Evolutionary conservation across 352 stramenopile genomes (phyloP).

Genomic region (Phytophthora multivora): DNA sequence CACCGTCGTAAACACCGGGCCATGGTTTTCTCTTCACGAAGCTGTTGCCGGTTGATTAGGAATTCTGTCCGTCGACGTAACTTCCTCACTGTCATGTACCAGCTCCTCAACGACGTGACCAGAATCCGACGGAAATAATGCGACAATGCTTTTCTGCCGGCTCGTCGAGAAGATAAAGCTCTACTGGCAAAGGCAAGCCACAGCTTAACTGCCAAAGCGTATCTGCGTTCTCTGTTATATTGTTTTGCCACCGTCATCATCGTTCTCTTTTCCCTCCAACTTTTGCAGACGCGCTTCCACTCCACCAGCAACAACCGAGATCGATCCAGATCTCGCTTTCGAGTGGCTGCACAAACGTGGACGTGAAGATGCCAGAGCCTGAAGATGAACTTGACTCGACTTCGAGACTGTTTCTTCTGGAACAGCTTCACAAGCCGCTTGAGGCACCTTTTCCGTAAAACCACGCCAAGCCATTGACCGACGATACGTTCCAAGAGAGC

Average conservation of each 20-base stretch:
- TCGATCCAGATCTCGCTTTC: constrained; percentile 7
- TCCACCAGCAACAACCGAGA: constrained; percentile 9
- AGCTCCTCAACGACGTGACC: constrained; percentile 28
- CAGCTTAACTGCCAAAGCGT: constrained; percentile 12
- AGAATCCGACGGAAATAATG: constrained; percentile 36
- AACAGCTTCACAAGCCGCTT: constrained; percentile 49
- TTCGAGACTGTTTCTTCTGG: constrained; percentile 38
- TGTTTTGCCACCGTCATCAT: constrained; percentile 10
- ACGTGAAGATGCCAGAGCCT: constrained; percentile 18
- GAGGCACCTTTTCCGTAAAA: constrained; percentile 38
- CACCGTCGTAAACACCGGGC: constrained; percentile 15
- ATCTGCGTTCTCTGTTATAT: constrained; percentile 26
- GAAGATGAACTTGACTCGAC: constrained; percentile 16
- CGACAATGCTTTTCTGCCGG: constrained; percentile 27
- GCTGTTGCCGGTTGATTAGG: constrained; percentile 13
- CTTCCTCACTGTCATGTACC: constrained; percentile 29
- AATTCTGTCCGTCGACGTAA: constrained; percentile 22
- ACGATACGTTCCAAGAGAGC: constrained; percentile 15
- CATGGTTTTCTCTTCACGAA: constrained; percentile 4
- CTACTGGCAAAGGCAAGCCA: constrained; percentile 14
- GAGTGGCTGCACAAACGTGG: constrained; percentile 8
- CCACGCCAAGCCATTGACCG: constrained; percentile 32
- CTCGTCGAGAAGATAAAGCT: not conserved
- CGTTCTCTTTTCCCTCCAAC: constrained; percentile 3
- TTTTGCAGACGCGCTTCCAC: constrained; percentile 20